Evolutionary conservation across 2,329 filamentous ascomycete species (phyloP).

Genomic region (Aspergillus hortae): DNA sequence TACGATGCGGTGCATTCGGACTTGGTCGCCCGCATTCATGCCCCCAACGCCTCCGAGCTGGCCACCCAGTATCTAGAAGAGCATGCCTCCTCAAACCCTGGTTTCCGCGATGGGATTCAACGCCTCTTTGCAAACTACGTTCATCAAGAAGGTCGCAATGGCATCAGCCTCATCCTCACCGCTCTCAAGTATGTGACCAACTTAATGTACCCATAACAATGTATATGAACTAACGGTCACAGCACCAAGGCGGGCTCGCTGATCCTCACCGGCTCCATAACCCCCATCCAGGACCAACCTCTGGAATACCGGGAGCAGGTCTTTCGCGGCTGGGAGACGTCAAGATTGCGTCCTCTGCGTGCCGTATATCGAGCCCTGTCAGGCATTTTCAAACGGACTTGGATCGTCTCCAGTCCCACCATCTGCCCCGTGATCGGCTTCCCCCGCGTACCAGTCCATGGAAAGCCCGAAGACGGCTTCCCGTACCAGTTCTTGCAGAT

Average conservation of each 20-base stretch:
- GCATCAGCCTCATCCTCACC: conserved; percentile 51
- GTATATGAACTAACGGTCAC: conserved; percentile 3
- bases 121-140: conserved; percentile 49
- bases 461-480: conserved; percentile 49
- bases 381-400: conserved; percentile 50
- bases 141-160: conserved; percentile 46
- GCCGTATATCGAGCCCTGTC: conserved; percentile 48
- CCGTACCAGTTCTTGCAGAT: conserved; percentile 58
- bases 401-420: conserved; percentile 51
- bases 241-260: conserved; percentile 55
- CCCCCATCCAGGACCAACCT: conserved; percentile 53
- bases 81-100: conserved; percentile 45
- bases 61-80: conserved; percentile 48
- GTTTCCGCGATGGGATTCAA: conserved; percentile 48
- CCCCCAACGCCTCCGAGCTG: conserved; percentile 31
- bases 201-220: neutral
- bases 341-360: conserved; percentile 52
- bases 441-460: conserved; percentile 53
- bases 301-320: conserved; percentile 53
- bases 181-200: conserved; percentile 47
- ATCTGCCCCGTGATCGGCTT: conserved; percentile 51
- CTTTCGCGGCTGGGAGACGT: conserved; percentile 51
- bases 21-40: conserved; percentile 24
- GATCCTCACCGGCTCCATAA: conserved; percentile 55
- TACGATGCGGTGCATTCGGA: conserved; percentile 37